A percentile compares a stretch with the other conserved stretches of the same genome.
These are phyloP conservation scores for Tripidium arundinaceum DNA, from an alignment of 202 grass and related monocot species.

Conservation along the genomic window DNA sequence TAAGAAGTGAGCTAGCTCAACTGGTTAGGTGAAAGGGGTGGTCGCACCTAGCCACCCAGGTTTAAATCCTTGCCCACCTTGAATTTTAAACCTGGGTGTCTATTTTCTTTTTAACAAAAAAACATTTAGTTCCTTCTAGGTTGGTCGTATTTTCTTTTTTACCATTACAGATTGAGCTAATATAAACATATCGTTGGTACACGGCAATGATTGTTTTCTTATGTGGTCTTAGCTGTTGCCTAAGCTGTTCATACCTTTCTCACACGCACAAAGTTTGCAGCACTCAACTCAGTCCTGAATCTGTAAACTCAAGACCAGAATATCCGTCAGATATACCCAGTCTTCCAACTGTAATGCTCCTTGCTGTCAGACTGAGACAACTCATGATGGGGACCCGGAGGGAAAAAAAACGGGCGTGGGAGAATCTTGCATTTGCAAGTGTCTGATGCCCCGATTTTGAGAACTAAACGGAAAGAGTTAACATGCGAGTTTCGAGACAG, in stretches of 20 bases:
- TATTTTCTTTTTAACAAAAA: too few species aligned
- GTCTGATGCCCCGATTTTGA: background rate
- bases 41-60: background rate
- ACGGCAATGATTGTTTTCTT: background rate
- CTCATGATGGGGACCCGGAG: background rate
- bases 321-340: background rate
- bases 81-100: too few species aligned
- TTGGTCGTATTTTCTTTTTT: too few species aligned
- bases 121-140: too few species aligned
- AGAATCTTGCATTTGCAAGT: background rate
- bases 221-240: background rate
- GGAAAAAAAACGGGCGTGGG: background rate
- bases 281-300: background rate
- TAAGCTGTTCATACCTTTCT: background rate
- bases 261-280: background rate
- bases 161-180: background rate
- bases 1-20: background rate
- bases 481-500: background rate
- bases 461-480: background rate
- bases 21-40: background rate
- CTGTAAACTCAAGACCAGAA: background rate
- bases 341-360: background rate
- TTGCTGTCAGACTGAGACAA: background rate
- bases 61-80: too few species aligned
- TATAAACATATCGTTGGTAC: background rate